These are phyloP conservation scores for Debaryomycetaceae sp. DNA, from an alignment of 1,139 yeast genomes.

Conservation along the genomic window DNA sequence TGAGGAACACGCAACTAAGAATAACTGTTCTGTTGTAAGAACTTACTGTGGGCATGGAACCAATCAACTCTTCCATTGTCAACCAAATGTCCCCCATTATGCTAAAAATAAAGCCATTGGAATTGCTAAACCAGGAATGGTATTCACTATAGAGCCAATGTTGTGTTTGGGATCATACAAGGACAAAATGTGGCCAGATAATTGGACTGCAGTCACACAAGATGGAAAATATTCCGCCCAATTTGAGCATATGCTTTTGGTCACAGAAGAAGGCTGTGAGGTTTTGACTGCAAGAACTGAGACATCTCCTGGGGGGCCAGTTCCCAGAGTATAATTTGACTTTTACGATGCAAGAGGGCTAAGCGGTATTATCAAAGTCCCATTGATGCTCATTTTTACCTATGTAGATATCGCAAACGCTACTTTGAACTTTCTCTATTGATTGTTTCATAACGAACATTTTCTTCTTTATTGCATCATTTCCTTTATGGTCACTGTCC, in stretches of 20 bases:
- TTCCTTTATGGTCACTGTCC: conserved; percentile 13
- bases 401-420: conserved; percentile 23
- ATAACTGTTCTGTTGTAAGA: conserved; percentile 82
- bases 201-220: conserved; percentile 90
- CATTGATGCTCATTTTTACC: conserved; percentile 15
- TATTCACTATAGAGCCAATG: conserved; percentile 98
- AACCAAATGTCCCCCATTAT: conserved; percentile 93
- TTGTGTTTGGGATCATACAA: conserved; percentile 80
- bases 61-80: conserved; percentile 81
- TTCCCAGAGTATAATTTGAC: conserved; percentile 46
- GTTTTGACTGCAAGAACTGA: conserved; percentile 79
- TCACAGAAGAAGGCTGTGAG: conserved; percentile 93
- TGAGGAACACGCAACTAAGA: conserved; percentile 79
- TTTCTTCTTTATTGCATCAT: conserved; percentile 18
- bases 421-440: conserved; percentile 22
- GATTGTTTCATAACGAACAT: conserved; percentile 24
- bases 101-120: conserved; percentile 93
- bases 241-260: conserved; percentile 88
- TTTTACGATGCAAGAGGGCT: neutral
- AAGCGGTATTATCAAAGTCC: neutral
- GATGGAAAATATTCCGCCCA: conserved; percentile 93
- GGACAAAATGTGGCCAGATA: conserved; percentile 94
- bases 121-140: conserved; percentile 92
- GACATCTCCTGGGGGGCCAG: conserved; percentile 84
- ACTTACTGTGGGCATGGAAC: conserved; percentile 96